Percentiles rank a stretch among this genome's conserved stretches.
Evolutionary conservation across 768 basidiomycete genomes (phyloP).

Genomic region (Phylloporus rhodoxanthus): DNA sequence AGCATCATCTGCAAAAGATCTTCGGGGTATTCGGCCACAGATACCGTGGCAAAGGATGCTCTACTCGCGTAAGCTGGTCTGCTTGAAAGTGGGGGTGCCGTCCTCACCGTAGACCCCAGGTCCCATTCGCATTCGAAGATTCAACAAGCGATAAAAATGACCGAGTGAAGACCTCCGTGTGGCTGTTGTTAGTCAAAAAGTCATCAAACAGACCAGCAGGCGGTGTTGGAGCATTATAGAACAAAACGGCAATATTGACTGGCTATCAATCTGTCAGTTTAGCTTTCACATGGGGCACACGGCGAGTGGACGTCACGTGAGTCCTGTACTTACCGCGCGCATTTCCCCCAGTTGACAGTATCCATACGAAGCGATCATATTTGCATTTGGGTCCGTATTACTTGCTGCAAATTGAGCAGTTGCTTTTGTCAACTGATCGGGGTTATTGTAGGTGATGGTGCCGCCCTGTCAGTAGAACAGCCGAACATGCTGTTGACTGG

Average conservation of each 20-base stretch:
- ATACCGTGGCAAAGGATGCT: slow-evolving; percentile 19
- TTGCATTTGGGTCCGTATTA: slow-evolving; percentile 24
- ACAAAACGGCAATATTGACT: slow-evolving; percentile 35
- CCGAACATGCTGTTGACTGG: slow-evolving; percentile 2
- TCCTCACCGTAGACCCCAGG: slow-evolving; percentile 21
- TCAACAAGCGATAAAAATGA: slow-evolving; percentile 24
- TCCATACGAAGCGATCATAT: slow-evolving; percentile 40
- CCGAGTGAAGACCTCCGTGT: slow-evolving; percentile 14
- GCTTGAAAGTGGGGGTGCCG: background rate
- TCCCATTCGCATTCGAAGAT: slow-evolving; percentile 14
- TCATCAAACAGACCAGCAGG: slow-evolving; percentile 24
- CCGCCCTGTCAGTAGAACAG: slow-evolving; percentile 39
- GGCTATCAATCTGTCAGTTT: slow-evolving; percentile 8
- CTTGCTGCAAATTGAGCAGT: slow-evolving; percentile 19
- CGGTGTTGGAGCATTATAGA: slow-evolving; percentile 47
- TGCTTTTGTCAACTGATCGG: slow-evolving; percentile 21
- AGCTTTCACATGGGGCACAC: background rate
- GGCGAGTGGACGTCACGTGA: background rate
- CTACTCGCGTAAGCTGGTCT: slow-evolving; percentile 10
- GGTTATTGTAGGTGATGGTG: slow-evolving; percentile 28
- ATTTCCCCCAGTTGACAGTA: slow-evolving; percentile 24
- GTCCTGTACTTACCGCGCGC: slow-evolving; percentile 28
- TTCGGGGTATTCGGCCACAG: slow-evolving; percentile 18
- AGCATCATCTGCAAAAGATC: slow-evolving; percentile 16
- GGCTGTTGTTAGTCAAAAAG: slow-evolving; percentile 23